Percentiles rank a stretch among this genome's conserved stretches.
phyloP scores from a whole-genome alignment of 768 basidiomycete genomes.

The Mrakia gelida region DNA sequence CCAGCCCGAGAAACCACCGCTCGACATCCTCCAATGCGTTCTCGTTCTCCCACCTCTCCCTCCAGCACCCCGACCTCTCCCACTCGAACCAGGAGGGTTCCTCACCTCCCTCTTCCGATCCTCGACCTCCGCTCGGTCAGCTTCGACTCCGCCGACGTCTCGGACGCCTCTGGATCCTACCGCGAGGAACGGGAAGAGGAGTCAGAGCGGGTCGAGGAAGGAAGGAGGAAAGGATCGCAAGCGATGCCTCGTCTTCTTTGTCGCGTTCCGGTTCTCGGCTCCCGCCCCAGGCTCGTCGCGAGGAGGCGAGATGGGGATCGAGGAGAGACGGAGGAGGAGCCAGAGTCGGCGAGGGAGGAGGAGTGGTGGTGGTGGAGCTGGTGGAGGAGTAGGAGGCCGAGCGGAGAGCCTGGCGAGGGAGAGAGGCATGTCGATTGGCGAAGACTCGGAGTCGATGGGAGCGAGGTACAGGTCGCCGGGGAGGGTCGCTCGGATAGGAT shows the following conservation, averaged over 20 bases:
- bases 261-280: slow-evolving; percentile 29
- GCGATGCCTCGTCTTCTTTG: slow-evolving; percentile 25
- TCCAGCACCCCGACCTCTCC: not conserved
- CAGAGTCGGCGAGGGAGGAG: slow-evolving; percentile 14
- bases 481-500: not conserved
- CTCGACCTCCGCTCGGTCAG: slow-evolving; percentile 1
- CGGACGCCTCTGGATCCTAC: not conserved
- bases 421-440: not conserved
- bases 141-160: slow-evolving; percentile 4
- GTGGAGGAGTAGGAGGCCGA: not conserved
- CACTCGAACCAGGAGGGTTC: slow-evolving; percentile 14
- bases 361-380: slow-evolving; percentile 1
- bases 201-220: slow-evolving; percentile 13
- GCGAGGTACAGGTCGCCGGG: not conserved
- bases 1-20: not conserved
- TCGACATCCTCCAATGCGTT: slow-evolving; percentile 31
- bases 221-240: not conserved
- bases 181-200: not conserved
- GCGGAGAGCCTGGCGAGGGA: not conserved
- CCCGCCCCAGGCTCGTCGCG: not conserved
- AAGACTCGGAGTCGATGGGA: not conserved
- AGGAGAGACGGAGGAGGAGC: slow-evolving; percentile 23
- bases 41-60: slow-evolving; percentile 22
- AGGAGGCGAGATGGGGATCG: not conserved
- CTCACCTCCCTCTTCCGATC: slow-evolving; percentile 31